phyloP scores from a whole-genome alignment of 768 basidiomycete genomes.

The Hortiboletus campestris region DNA sequence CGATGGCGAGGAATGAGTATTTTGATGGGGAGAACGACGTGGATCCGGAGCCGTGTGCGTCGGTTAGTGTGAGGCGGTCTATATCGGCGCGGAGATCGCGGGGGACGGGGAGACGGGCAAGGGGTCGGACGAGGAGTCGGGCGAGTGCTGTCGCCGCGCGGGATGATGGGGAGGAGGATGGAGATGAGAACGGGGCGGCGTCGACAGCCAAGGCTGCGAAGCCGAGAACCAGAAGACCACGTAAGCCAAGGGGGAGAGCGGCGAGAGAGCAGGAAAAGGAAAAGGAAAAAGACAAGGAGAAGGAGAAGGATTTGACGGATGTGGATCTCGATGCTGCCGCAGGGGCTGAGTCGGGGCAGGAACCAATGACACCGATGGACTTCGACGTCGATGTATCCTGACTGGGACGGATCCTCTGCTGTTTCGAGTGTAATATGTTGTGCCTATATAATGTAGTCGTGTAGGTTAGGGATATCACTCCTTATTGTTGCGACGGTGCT shows the following conservation, averaged over 20 bases:
- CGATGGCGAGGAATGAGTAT: constrained; percentile 60
- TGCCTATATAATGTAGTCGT: neutral
- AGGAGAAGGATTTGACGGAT: constrained; percentile 28
- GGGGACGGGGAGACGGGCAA: constrained; percentile 24
- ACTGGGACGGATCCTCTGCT: constrained; percentile 25
- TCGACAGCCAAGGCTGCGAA: constrained; percentile 31
- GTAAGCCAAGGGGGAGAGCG: constrained; percentile 23
- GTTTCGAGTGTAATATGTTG: neutral
- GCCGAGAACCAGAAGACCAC: constrained; percentile 31
- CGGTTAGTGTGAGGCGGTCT: constrained; percentile 19
- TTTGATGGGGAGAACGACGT: constrained; percentile 73
- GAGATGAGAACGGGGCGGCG: constrained; percentile 29
- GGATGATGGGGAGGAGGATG: constrained; percentile 40
- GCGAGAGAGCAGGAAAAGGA: constrained; percentile 29
- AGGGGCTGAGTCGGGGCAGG: constrained; percentile 33
- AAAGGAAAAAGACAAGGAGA: constrained; percentile 17
- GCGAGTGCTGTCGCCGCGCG: constrained; percentile 25
- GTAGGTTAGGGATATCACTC: neutral
- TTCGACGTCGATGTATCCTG: constrained; percentile 39
- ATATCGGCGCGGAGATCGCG: constrained; percentile 19
- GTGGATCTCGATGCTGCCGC: constrained; percentile 30
- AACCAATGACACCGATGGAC: constrained; percentile 38
- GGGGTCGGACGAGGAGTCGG: constrained; percentile 35
- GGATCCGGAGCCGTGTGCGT: constrained; percentile 46
- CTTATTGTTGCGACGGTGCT: no score